Conservation (phyloP, 257 asterid genomes). For the Solanum lycopersicoides region DNA sequence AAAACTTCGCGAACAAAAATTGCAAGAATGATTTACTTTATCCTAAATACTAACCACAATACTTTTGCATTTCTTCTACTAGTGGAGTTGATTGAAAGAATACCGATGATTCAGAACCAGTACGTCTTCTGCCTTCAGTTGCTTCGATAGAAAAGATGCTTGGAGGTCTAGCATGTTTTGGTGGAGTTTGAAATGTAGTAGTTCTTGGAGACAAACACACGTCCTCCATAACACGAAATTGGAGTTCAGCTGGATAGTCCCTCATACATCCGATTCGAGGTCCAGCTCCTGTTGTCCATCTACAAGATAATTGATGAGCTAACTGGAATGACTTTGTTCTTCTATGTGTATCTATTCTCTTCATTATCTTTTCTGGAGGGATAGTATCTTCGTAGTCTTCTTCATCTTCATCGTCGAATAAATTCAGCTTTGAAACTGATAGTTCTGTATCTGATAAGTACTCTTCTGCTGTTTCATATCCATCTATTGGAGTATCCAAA, state of each 20-base stretch:
- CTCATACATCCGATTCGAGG: conserved; percentile 86
- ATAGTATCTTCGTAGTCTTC: conserved; percentile 35
- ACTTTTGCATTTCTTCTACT: neutral
- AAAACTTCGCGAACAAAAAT: neutral
- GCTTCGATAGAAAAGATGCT: neutral
- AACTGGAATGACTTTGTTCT: conserved; percentile 63
- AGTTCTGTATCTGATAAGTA: conserved; percentile 47
- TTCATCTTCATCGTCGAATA: conserved; percentile 32
- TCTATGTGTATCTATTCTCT: conserved; percentile 60
- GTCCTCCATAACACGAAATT: conserved; percentile 53
- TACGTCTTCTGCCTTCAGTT: neutral
- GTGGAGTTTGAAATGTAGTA: conserved; percentile 22
- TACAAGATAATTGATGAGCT: conserved; percentile 65
- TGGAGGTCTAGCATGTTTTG: conserved; percentile 7
- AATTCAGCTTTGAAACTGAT: conserved; percentile 43
- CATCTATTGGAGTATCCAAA: conserved; percentile 35
- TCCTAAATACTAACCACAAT: neutral
- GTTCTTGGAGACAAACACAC: conserved; percentile 63
- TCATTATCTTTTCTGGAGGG: conserved; percentile 50
- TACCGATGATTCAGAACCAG: neutral
- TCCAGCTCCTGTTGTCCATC: conserved; percentile 95
- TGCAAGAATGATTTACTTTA: neutral
- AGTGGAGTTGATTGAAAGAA: neutral
- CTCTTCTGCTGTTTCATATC: conserved; percentile 77
- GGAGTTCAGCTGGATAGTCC: conserved; percentile 86